phyloP scores from a whole-genome alignment of 2,329 filamentous ascomycete genomes.

The Didymella pinodella region DNA sequence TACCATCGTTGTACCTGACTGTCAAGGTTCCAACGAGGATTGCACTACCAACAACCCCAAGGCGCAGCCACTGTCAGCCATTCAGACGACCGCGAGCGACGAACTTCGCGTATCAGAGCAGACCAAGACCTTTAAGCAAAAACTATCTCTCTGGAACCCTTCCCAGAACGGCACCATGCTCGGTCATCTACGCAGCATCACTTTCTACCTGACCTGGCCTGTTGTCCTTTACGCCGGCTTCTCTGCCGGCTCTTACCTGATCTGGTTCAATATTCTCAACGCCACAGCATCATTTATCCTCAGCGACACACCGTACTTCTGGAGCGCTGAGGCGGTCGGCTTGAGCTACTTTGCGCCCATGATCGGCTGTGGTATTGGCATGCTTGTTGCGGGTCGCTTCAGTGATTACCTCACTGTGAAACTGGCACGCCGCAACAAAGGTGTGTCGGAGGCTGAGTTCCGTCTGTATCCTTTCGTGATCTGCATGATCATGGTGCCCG shows the following conservation, averaged over 20 bases:
- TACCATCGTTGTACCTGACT: constrained; percentile 1
- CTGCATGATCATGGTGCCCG: constrained; percentile 54
- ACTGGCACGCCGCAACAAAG: constrained; percentile 49
- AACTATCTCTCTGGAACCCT: constrained; percentile 36
- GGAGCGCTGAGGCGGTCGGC: constrained; percentile 35
- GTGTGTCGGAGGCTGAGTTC: constrained; percentile 53
- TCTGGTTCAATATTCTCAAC: constrained; percentile 43
- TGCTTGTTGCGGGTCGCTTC: constrained; percentile 30
- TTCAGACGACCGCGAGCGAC: constrained; percentile 25
- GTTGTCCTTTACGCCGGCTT: constrained; percentile 41
- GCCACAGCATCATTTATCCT: constrained; percentile 39
- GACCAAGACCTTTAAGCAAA: constrained; percentile 30
- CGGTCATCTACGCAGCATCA: constrained; percentile 31
- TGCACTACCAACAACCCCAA: constrained; percentile 3
- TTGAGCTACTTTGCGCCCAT: constrained; percentile 33
- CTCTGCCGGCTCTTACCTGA: constrained; percentile 38
- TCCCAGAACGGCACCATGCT: constrained; percentile 28
- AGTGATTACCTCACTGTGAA: constrained; percentile 39
- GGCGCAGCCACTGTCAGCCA: constrained; percentile 22
- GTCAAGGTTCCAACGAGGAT: not conserved
- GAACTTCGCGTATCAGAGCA: constrained; percentile 8
- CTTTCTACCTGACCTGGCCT: constrained; percentile 48
- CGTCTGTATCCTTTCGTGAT: constrained; percentile 52
- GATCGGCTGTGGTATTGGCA: constrained; percentile 31
- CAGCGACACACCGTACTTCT: constrained; percentile 33